Percentiles rank a stretch among this genome's conserved stretches.
These are phyloP conservation scores for Talaromyces amestolkiae DNA, from an alignment of 2,329 filamentous ascomycete genomes.

Conservation along the genomic window DNA sequence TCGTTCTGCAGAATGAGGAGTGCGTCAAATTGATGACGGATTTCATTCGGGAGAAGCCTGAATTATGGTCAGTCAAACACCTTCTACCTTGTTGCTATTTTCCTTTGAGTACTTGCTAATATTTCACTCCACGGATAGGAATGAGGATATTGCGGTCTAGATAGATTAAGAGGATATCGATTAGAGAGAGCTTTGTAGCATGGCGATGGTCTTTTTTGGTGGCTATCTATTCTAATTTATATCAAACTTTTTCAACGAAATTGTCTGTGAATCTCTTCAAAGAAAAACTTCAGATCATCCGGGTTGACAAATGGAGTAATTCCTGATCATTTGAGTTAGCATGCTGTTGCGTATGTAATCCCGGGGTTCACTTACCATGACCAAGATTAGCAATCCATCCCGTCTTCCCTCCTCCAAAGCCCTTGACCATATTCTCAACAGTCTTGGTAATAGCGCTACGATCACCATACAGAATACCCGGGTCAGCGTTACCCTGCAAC, in stretches of 20 bases:
- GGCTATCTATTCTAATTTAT: neutral
- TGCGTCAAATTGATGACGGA: conserved; percentile 67
- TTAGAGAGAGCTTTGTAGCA: neutral
- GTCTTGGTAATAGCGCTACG: conserved; percentile 75
- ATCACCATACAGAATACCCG: conserved; percentile 85
- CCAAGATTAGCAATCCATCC: conserved; percentile 97
- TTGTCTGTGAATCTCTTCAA: conserved; percentile 79
- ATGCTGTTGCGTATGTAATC: neutral
- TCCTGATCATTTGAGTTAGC: conserved; percentile 50
- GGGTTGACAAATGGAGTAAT: conserved; percentile 95
- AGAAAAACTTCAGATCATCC: conserved; percentile 88
- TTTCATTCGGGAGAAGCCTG: conserved; percentile 70
- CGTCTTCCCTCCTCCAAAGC: conserved; percentile 78
- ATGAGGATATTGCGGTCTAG: conserved; percentile 59
- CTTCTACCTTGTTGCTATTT: neutral
- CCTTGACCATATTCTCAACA: conserved; percentile 81
- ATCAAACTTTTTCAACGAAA: conserved; percentile 23
- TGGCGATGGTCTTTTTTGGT: conserved; percentile 1
- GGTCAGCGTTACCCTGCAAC: conserved; percentile 93
- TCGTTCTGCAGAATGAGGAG: conserved; percentile 65
- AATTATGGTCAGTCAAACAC: conserved; percentile 58
- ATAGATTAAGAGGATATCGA: neutral
- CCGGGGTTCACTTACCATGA: conserved; percentile 64
- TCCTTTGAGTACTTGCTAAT: neutral
- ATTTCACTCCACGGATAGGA: conserved; percentile 41